phyloP scores from a whole-genome alignment of 805 yeast genomes.

The Diddensiella caesifluorescens region DNA sequence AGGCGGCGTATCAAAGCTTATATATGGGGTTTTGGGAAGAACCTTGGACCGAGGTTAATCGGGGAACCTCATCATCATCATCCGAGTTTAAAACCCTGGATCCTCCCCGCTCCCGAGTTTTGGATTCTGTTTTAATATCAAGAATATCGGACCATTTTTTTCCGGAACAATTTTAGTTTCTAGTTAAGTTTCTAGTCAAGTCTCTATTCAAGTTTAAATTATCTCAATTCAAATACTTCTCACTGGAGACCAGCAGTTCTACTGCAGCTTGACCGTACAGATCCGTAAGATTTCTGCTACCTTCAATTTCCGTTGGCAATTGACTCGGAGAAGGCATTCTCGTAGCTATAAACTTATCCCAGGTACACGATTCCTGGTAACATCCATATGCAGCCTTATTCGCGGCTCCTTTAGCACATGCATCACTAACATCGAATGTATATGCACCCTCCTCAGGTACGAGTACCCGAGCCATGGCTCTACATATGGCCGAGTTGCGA shows the following conservation, averaged over 20 bases:
- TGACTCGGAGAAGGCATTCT: conserved; percentile 8
- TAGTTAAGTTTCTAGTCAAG: too few relatives aligned
- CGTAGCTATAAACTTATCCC: conserved; percentile 17
- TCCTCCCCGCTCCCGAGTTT: too few relatives aligned
- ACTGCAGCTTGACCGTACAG: conserved; percentile 3
- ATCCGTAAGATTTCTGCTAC: neutral
- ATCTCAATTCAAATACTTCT: conserved; percentile 23
- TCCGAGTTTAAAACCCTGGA: too few relatives aligned
- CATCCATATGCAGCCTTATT: conserved; percentile 58
- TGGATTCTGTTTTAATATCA: too few relatives aligned
- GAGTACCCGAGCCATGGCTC: conserved; percentile 62
- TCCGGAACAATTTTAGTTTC: too few relatives aligned
- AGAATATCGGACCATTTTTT: too few relatives aligned
- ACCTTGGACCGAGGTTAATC: too few relatives aligned
- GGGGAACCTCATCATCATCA: too few relatives aligned
- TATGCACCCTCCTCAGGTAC: conserved; percentile 63
- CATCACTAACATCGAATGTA: conserved; percentile 73
- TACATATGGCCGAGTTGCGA: conserved; percentile 60
- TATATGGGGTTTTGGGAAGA: too few relatives aligned
- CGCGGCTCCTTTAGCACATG: conserved; percentile 91
- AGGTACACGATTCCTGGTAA: neutral
- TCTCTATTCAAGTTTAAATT: too few relatives aligned
- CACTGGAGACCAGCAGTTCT: conserved; percentile 7
- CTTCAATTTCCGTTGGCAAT: neutral
- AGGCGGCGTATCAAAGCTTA: too few relatives aligned